Percentiles rank a stretch among this genome's conserved stretches.
These are phyloP conservation scores for Coemansia biformis DNA, from an alignment of 192 early-diverging fungal species.

Conservation along the genomic window DNA sequence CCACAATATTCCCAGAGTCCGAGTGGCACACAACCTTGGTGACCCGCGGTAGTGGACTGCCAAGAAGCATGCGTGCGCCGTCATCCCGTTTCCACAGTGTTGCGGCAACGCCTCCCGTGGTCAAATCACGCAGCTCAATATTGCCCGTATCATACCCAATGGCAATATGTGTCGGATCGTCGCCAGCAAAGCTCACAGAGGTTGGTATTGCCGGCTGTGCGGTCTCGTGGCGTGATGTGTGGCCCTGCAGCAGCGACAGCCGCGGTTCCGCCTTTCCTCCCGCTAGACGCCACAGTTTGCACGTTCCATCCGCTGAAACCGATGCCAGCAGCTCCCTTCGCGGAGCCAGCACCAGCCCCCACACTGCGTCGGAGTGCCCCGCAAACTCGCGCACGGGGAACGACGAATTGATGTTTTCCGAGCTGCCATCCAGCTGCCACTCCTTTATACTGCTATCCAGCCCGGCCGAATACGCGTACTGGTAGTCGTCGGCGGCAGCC, in stretches of 20 bases:
- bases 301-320: constrained; percentile 32
- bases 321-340: constrained; percentile 27
- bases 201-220: too few species aligned
- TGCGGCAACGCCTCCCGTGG: too few species aligned
- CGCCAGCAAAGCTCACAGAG: too few species aligned
- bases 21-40: constrained; percentile 3
- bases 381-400: constrained; percentile 24
- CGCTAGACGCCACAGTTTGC: constrained; percentile 43
- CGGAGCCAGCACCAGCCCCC: constrained; percentile 31
- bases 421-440: constrained; percentile 19
- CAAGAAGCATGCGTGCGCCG: neutral
- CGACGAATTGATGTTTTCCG: too few species aligned
- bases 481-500: constrained; percentile 2
- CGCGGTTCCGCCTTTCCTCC: too few species aligned
- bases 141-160: too few species aligned
- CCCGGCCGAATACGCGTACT: constrained; percentile 32
- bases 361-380: constrained; percentile 39
- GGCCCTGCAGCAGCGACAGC: too few species aligned
- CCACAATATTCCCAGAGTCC: constrained; percentile 7
- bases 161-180: too few species aligned
- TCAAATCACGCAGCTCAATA: too few species aligned
- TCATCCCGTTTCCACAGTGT: too few species aligned
- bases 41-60: neutral
- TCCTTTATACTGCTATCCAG: constrained; percentile 34
- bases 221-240: too few species aligned